Conservation (phyloP, 1,139 yeast species). For the Debaryomycetaceae sp. region DNA sequence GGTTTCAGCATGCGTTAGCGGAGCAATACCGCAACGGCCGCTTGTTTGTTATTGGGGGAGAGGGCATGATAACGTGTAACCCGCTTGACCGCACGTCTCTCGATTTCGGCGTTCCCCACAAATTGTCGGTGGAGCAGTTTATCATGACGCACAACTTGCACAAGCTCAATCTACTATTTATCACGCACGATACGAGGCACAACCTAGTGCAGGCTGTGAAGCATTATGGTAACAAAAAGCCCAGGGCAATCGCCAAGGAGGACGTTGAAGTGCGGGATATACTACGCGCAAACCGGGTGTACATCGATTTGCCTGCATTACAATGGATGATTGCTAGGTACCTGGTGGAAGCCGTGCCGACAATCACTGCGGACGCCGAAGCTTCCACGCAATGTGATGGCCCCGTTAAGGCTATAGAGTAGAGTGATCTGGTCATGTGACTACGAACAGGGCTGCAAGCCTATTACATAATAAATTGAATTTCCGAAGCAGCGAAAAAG, state of each 20-base stretch:
- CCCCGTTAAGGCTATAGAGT: no score
- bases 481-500: no score
- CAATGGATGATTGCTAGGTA: slow-evolving; percentile 40
- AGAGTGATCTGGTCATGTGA: no score
- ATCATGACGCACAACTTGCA: slow-evolving; percentile 44
- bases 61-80: slow-evolving; percentile 4
- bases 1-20: slow-evolving; percentile 73
- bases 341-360: slow-evolving; percentile 2
- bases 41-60: slow-evolving; percentile 51
- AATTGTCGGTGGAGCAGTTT: slow-evolving; percentile 47
- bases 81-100: slow-evolving; percentile 13
- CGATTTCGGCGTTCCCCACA: slow-evolving; percentile 39
- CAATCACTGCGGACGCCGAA: no score
- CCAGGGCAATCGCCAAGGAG: slow-evolving; percentile 64
- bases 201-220: slow-evolving; percentile 46
- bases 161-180: slow-evolving; percentile 53
- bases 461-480: no score
- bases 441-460: no score
- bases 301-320: slow-evolving; percentile 66
- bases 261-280: slow-evolving; percentile 78
- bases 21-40: slow-evolving; percentile 69
- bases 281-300: slow-evolving; percentile 67
- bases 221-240: slow-evolving; percentile 33
- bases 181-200: slow-evolving; percentile 42
- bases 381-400: no score